A percentile compares a stretch with the other conserved stretches of the same genome.
phyloP scores from a whole-genome alignment of 352 stramenopile genomes.

The Salisapilia sapeloensis region DNA sequence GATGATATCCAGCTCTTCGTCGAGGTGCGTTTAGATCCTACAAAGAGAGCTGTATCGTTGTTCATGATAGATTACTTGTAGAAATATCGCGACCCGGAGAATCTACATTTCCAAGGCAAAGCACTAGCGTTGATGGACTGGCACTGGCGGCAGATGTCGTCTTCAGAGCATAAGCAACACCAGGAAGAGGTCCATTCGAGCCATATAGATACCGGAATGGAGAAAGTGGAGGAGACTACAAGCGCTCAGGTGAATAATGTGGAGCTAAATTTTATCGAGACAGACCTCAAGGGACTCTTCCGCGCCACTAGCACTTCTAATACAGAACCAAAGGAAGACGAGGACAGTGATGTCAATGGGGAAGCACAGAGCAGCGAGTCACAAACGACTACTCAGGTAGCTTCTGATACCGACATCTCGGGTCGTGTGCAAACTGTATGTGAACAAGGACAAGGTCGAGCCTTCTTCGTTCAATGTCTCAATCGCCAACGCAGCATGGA shows the following conservation, averaged over 20 bases:
- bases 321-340: not conserved
- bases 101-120: constrained; percentile 80
- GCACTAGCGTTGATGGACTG: constrained; percentile 71
- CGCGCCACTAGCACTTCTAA: no score
- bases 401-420: not conserved
- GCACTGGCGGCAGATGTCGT: constrained; percentile 61
- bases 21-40: constrained; percentile 12
- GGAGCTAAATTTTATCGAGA: no score
- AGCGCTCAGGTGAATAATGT: no score
- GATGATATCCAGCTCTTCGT: constrained; percentile 77
- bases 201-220: no score
- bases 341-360: not conserved
- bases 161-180: no score
- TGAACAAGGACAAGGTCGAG: constrained; percentile 15
- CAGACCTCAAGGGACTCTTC: no score
- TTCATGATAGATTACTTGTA: constrained; percentile 1
- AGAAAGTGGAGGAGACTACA: no score
- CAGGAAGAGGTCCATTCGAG: no score
- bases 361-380: not conserved
- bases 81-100: constrained; percentile 68
- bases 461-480: constrained; percentile 63
- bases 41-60: not conserved
- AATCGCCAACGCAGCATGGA: constrained; percentile 70
- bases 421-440: constrained; percentile 1
- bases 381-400: not conserved